Evolutionary conservation across 768 basidiomycete species (phyloP).

Genomic region (Thelephora aurantiotincta): DNA sequence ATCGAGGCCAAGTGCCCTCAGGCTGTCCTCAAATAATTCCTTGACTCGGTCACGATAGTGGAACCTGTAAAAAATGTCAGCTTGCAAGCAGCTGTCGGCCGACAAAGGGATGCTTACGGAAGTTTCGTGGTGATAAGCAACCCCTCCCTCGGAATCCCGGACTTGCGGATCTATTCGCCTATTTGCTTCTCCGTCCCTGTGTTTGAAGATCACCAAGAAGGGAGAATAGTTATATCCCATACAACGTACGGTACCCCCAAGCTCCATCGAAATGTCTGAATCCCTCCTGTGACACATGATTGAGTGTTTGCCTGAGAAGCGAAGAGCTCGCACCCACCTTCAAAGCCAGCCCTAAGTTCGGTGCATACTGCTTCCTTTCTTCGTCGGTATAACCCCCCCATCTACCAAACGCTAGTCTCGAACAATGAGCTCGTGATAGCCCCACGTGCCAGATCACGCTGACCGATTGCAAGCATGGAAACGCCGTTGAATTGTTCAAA

Average conservation of each 20-base stretch:
- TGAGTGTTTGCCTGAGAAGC: neutral
- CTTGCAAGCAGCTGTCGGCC: slow-evolving; percentile 12
- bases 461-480: slow-evolving; percentile 28
- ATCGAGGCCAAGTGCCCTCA: slow-evolving; percentile 15
- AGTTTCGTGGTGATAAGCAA: slow-evolving; percentile 8
- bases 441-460: neutral
- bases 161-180: slow-evolving; percentile 20
- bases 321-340: slow-evolving; percentile 14
- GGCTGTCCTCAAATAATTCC: slow-evolving; percentile 16
- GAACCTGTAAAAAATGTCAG: slow-evolving; percentile 17
- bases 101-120: slow-evolving; percentile 7
- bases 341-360: slow-evolving; percentile 27
- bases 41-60: slow-evolving; percentile 20
- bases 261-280: slow-evolving; percentile 17
- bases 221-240: neutral
- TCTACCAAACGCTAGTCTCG: slow-evolving; percentile 22
- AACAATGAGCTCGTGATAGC: neutral
- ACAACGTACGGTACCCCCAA: slow-evolving; percentile 14
- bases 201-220: no score
- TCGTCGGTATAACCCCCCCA: slow-evolving; percentile 23
- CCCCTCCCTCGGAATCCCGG: slow-evolving; percentile 32
- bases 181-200: neutral
- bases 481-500: slow-evolving; percentile 29
- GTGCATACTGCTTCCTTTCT: slow-evolving; percentile 19
- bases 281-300: slow-evolving; percentile 7